Evolutionary conservation across 176 grass and related monocot genomes (phyloP).

Genomic region (Saccharum spontaneum): DNA sequence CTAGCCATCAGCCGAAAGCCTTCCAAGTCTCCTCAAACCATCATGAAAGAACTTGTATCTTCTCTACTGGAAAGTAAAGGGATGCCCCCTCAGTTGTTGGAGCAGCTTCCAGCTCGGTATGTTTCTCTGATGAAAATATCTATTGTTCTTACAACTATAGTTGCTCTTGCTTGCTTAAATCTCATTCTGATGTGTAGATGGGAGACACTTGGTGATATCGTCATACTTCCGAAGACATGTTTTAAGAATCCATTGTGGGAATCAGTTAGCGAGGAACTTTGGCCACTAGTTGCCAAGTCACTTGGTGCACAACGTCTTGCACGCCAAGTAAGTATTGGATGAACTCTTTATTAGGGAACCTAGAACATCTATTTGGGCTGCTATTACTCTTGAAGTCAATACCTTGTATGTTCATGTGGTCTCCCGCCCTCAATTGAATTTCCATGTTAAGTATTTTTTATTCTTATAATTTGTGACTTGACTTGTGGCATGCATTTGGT

Average conservation of each 20-base stretch:
- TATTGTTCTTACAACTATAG: not conserved
- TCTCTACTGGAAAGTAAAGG: conserved; percentile 59
- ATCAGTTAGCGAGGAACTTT: conserved; percentile 71
- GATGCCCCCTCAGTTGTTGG: conserved; percentile 59
- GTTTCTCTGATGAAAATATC: conserved; percentile 17
- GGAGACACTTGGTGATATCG: conserved; percentile 85
- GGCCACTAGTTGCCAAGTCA: conserved; percentile 78
- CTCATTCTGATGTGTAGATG: conserved; percentile 53
- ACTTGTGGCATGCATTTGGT: not conserved
- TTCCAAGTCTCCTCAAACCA: conserved; percentile 66
- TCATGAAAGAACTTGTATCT: conserved; percentile 79
- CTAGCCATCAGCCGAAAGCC: conserved; percentile 45
- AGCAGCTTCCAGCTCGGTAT: conserved; percentile 86
- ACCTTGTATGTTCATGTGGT: not conserved
- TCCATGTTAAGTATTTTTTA: not conserved
- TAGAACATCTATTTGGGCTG: not conserved
- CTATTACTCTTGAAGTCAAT: not conserved
- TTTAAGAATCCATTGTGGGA: conserved; percentile 86
- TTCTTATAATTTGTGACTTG: conserved; percentile 9
- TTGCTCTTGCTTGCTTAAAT: conserved; percentile 34
- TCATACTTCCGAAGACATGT: conserved; percentile 79
- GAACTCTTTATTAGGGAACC: not conserved
- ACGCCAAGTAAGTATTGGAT: conserved; percentile 70
- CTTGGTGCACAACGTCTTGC: conserved; percentile 70
- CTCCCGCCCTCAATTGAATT: not conserved